These are phyloP conservation scores for Plasmodium fragile DNA, from an alignment of 169 alveolate species.

Conservation along the genomic window DNA sequence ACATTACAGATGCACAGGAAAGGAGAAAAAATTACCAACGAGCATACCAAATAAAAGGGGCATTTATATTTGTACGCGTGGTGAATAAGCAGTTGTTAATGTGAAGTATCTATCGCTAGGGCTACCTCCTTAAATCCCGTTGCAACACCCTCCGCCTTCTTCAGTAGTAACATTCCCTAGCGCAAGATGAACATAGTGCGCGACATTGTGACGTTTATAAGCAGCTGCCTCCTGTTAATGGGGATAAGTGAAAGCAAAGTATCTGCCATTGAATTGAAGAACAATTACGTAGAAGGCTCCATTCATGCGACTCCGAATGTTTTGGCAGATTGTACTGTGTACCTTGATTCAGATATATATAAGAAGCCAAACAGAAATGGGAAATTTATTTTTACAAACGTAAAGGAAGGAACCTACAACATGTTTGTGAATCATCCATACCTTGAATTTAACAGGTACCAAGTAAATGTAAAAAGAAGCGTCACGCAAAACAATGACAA, in stretches of 20 bases:
- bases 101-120: background rate
- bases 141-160: background rate
- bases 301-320: slow-evolving; percentile 13
- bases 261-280: slow-evolving; percentile 48
- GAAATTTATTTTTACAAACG: slow-evolving; percentile 59
- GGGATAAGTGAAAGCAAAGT: slow-evolving; percentile 8
- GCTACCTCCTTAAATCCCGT: background rate
- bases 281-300: slow-evolving; percentile 71
- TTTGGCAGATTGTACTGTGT: slow-evolving; percentile 48
- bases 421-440: slow-evolving; percentile 74
- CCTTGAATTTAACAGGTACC: slow-evolving; percentile 52
- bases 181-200: background rate
- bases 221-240: slow-evolving; percentile 6
- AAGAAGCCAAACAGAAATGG: slow-evolving; percentile 63
- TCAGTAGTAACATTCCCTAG: background rate
- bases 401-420: slow-evolving; percentile 66
- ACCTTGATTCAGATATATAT: slow-evolving; percentile 66
- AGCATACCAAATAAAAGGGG: background rate
- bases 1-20: background rate
- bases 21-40: background rate
- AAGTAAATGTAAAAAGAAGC: slow-evolving; percentile 62
- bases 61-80: background rate
- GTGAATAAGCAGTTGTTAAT: background rate
- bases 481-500: slow-evolving; percentile 58
- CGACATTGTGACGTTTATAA: background rate